Evolutionary conservation across 2,329 filamentous ascomycete species (phyloP).

Genomic region (Fusarium coffeatum): DNA sequence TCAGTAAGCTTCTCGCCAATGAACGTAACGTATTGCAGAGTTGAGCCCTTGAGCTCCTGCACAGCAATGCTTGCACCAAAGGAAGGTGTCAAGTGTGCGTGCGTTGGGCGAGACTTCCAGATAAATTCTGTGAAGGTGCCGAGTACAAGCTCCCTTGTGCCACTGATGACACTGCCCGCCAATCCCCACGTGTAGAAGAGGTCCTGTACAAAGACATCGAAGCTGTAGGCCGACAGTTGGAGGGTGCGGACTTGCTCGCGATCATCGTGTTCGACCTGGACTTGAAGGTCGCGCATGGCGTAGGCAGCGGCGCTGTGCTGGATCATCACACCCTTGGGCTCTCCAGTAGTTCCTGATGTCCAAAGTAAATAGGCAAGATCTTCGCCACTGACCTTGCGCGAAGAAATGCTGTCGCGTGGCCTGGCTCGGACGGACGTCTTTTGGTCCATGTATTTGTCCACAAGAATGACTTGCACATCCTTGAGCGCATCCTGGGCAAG

Average conservation of each 20-base stretch:
- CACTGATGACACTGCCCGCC: conserved; percentile 10
- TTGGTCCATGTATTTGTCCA: conserved; percentile 8
- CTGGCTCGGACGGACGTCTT: background rate
- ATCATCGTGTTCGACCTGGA: conserved; percentile 24
- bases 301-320: conserved; percentile 21
- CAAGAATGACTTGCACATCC: conserved; percentile 15
- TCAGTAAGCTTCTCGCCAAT: conserved; percentile 28
- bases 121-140: conserved; percentile 29
- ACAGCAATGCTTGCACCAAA: conserved; percentile 28
- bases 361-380: conserved; percentile 24
- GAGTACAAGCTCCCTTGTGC: conserved; percentile 19
- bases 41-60: conserved; percentile 21
- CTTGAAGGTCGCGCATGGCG: conserved; percentile 25
- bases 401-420: background rate
- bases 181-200: conserved; percentile 27
- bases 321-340: conserved; percentile 32
- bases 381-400: background rate
- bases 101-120: conserved; percentile 21
- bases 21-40: conserved; percentile 19
- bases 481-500: conserved; percentile 4
- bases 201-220: conserved; percentile 30
- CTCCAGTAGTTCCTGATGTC: conserved; percentile 26
- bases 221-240: conserved; percentile 27
- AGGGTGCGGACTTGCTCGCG: conserved; percentile 18
- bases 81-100: conserved; percentile 25